phyloP scores from a whole-genome alignment of 2,329 filamentous ascomycete genomes.

The Ophiostoma himal-ulmi region DNA sequence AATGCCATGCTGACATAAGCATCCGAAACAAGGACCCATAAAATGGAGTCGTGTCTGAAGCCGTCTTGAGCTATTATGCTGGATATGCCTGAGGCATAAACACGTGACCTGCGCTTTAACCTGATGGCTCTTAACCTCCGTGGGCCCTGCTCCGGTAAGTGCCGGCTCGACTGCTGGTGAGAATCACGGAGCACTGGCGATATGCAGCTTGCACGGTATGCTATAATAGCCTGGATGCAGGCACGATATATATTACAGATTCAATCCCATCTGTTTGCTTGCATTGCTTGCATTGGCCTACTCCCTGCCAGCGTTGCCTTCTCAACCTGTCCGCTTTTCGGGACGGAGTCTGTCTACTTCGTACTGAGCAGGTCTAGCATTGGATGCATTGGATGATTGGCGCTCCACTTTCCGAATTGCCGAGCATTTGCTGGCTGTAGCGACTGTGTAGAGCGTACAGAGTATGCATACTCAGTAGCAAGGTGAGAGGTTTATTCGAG shows the following conservation, averaged over 20 bases:
- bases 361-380: background rate
- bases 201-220: too few relatives aligned
- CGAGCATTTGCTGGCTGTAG: constrained; percentile 12
- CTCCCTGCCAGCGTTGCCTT: background rate
- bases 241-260: background rate
- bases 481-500: background rate
- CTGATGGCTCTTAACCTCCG: background rate
- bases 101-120: background rate
- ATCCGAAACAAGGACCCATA: too few relatives aligned
- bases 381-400: constrained; percentile 8
- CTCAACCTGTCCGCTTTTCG: constrained; percentile 3
- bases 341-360: background rate
- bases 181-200: background rate
- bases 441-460: background rate
- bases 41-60: too few relatives aligned
- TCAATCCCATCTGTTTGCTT: background rate
- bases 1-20: too few relatives aligned
- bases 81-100: background rate
- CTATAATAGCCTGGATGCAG: background rate
- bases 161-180: background rate
- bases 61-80: too few relatives aligned
- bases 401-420: constrained; percentile 24
- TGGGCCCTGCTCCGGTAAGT: constrained; percentile 7
- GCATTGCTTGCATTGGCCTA: background rate
- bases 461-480: background rate